phyloP scores from a whole-genome alignment of 306 rosid species.

The Fragaria vesca region DNA sequence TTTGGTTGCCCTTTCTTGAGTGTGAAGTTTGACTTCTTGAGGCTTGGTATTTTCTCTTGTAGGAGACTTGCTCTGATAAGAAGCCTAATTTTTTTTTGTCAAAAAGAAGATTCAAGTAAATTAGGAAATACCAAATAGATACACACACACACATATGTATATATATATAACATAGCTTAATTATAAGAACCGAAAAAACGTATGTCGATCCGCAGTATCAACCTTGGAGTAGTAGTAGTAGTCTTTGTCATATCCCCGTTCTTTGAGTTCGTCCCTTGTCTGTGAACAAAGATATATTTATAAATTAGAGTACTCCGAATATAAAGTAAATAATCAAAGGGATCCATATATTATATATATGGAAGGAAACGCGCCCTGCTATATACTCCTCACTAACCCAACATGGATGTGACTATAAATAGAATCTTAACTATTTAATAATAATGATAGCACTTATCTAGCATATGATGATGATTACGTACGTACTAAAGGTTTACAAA shows the following conservation, averaged over 20 bases:
- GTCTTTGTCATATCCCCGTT: background rate
- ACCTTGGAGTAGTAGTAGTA: background rate
- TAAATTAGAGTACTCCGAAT: background rate
- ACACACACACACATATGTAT: too few relatives aligned
- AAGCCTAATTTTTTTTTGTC: background rate
- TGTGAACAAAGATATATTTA: background rate
- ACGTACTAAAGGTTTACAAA: background rate
- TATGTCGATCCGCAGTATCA: background rate
- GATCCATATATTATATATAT: too few relatives aligned
- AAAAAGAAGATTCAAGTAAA: background rate
- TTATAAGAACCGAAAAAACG: background rate
- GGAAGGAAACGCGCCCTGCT: background rate
- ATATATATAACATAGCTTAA: too few relatives aligned
- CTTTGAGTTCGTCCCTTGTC: background rate
- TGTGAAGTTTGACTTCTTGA: constrained; percentile 77
- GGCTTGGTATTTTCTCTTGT: constrained; percentile 69
- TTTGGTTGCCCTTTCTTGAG: constrained; percentile 82
- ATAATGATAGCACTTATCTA: background rate
- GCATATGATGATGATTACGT: background rate
- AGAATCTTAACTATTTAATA: background rate
- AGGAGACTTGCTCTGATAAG: constrained; percentile 27
- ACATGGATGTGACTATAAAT: background rate
- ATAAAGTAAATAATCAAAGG: background rate
- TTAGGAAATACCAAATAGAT: too few relatives aligned
- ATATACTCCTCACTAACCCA: background rate